Evolutionary conservation across 129 eudicot genomes (phyloP).

Genomic region (Pseudognaphalium luteoalbum): DNA sequence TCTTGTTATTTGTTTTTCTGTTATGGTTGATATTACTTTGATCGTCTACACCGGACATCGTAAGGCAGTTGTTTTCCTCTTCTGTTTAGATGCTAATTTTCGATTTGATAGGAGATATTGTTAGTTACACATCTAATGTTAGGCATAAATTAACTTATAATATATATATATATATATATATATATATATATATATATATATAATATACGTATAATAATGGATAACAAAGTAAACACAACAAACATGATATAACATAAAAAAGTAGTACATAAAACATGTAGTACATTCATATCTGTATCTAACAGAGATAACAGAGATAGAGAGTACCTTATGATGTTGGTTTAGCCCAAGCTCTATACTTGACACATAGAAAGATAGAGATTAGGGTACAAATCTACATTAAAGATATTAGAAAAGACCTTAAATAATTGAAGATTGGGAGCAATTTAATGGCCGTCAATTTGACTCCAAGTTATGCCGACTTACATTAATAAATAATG

Average conservation of each 20-base stretch:
- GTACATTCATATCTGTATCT: neutral
- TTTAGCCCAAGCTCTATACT: conserved; percentile 15
- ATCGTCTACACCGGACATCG: too few relatives aligned
- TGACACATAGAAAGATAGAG: neutral
- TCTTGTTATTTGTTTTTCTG: too few relatives aligned
- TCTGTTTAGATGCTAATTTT: too few relatives aligned
- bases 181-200: too few relatives aligned
- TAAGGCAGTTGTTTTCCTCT: too few relatives aligned
- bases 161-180: too few relatives aligned
- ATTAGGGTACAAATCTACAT: neutral
- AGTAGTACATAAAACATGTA: neutral
- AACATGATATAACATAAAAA: neutral
- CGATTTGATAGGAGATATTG: too few relatives aligned
- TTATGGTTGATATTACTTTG: too few relatives aligned
- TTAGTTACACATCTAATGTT: too few relatives aligned
- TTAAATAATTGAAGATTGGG: neutral
- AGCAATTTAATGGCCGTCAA: conserved; percentile 24
- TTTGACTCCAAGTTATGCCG: conserved; percentile 12
- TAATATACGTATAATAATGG: too few relatives aligned
- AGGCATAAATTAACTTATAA: too few relatives aligned
- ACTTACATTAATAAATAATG: neutral
- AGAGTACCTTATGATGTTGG: conserved; percentile 14
- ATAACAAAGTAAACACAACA: too few relatives aligned
- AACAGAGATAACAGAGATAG: neutral
- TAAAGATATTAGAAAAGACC: neutral